A percentile compares a stretch with the other conserved stretches of the same genome.
These are phyloP conservation scores for Hypoxylon sp. DNA, from an alignment of 2,329 filamentous ascomycete genomes.

Conservation along the genomic window DNA sequence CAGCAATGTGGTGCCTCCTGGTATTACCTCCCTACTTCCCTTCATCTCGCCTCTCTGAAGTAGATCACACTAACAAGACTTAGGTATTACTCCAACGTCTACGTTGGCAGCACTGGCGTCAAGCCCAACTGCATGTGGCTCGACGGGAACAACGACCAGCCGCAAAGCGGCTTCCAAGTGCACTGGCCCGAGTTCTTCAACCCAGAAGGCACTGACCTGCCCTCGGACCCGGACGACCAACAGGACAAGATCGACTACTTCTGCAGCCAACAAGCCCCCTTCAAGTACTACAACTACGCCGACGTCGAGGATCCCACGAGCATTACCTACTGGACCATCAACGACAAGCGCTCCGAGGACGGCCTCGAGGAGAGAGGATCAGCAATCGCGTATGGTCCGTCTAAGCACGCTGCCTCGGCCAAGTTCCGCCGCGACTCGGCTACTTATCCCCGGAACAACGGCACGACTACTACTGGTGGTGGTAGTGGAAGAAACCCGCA, in stretches of 20 bases:
- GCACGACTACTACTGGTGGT: background rate
- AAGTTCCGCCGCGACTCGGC: slow-evolving; percentile 12
- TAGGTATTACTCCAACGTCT: slow-evolving; percentile 40
- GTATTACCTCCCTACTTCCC: slow-evolving; percentile 6
- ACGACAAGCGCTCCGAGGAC: slow-evolving; percentile 17
- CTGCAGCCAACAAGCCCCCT: slow-evolving; percentile 32
- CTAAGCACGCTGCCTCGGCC: slow-evolving; percentile 26
- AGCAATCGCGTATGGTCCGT: slow-evolving; percentile 13
- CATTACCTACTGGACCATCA: slow-evolving; percentile 30
- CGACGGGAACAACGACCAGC: slow-evolving; percentile 37
- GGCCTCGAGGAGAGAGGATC: background rate
- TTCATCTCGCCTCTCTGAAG: too few species aligned
- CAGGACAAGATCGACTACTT: slow-evolving; percentile 30
- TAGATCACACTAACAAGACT: background rate
- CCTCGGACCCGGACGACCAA: slow-evolving; percentile 16
- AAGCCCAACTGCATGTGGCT: slow-evolving; percentile 41
- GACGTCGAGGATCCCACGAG: slow-evolving; percentile 25
- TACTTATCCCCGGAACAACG: slow-evolving; percentile 1
- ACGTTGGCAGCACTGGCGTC: slow-evolving; percentile 22
- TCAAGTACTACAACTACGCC: slow-evolving; percentile 34
- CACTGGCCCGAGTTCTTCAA: slow-evolving; percentile 44
- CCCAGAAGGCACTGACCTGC: slow-evolving; percentile 8
- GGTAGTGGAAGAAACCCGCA: slow-evolving; percentile 1
- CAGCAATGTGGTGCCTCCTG: slow-evolving; percentile 37
- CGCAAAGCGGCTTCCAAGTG: slow-evolving; percentile 45